A percentile compares a stretch with the other conserved stretches of the same genome.
Evolutionary conservation across 768 basidiomycete genomes (phyloP).

Genomic region (Tylopilus plumbeoviolaceoides): DNA sequence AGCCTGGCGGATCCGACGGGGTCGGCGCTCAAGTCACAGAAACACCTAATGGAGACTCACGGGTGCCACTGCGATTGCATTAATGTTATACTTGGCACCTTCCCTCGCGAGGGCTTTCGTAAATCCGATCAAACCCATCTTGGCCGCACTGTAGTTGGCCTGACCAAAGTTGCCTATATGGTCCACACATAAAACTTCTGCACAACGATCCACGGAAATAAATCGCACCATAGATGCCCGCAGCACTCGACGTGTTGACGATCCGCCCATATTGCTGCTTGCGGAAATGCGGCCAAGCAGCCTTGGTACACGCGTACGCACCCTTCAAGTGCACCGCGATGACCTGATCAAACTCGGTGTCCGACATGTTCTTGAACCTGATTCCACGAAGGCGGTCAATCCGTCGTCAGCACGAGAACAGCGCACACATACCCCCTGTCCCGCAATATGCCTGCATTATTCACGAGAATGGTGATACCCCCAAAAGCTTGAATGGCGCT

Average conservation of each 20-base stretch:
- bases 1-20: conserved; percentile 37
- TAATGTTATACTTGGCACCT: conserved; percentile 89
- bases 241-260: conserved; percentile 92
- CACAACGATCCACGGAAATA: neutral
- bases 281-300: conserved; percentile 93
- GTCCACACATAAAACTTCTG: neutral
- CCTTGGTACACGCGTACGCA: conserved; percentile 87
- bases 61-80: conserved; percentile 83
- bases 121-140: conserved; percentile 92
- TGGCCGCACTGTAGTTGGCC: conserved; percentile 96
- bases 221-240: conserved; percentile 82
- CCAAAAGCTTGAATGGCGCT: conserved; percentile 86
- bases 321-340: conserved; percentile 91
- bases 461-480: conserved; percentile 80
- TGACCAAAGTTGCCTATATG: conserved; percentile 87
- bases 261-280: conserved; percentile 94
- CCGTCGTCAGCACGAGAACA: neutral
- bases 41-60: conserved; percentile 40
- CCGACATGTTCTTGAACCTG: conserved; percentile 96
- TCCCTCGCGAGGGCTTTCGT: conserved; percentile 91
- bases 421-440: conserved; percentile 59
- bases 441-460: conserved; percentile 91
- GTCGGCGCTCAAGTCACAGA: neutral
- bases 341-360: conserved; percentile 90
- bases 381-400: neutral